These are phyloP conservation scores for Tuber brumale DNA, from an alignment of 495 filamentous ascomycete genomes.

Conservation along the genomic window DNA sequence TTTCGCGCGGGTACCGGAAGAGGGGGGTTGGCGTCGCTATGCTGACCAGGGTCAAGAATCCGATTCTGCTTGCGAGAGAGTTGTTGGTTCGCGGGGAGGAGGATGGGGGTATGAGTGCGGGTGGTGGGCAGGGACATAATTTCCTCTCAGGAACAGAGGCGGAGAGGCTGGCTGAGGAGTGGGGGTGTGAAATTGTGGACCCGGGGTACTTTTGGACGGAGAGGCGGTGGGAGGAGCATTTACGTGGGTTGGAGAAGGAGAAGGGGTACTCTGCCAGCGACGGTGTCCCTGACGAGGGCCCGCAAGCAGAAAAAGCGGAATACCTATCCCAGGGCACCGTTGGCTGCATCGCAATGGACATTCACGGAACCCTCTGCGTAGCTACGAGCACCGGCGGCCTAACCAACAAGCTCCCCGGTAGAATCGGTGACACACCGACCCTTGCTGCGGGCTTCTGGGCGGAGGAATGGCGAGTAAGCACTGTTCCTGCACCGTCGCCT, in stretches of 20 bases:
- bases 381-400: constrained; percentile 84
- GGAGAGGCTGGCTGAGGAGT: constrained; percentile 59
- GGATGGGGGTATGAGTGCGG: constrained; percentile 34
- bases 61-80: constrained; percentile 66
- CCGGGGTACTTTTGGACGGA: constrained; percentile 72
- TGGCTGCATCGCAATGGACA: constrained; percentile 73
- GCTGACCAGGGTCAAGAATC: constrained; percentile 66
- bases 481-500: constrained; percentile 18
- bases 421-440: constrained; percentile 82
- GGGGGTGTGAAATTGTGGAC: constrained; percentile 63
- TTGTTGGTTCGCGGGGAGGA: constrained; percentile 59
- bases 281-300: constrained; percentile 38
- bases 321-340: constrained; percentile 78
- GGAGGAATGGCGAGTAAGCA: constrained; percentile 62
- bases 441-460: constrained; percentile 87
- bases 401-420: constrained; percentile 79
- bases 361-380: constrained; percentile 61
- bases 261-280: not conserved
- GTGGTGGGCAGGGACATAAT: constrained; percentile 53
- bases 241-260: constrained; percentile 51
- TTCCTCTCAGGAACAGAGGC: constrained; percentile 60
- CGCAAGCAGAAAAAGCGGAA: constrained; percentile 45
- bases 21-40: constrained; percentile 69
- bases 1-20: constrained; percentile 64
- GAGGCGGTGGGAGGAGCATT: constrained; percentile 77